Conservation (phyloP, 2,329 filamentous ascomycete species). For the Xylaria multiplex region DNA sequence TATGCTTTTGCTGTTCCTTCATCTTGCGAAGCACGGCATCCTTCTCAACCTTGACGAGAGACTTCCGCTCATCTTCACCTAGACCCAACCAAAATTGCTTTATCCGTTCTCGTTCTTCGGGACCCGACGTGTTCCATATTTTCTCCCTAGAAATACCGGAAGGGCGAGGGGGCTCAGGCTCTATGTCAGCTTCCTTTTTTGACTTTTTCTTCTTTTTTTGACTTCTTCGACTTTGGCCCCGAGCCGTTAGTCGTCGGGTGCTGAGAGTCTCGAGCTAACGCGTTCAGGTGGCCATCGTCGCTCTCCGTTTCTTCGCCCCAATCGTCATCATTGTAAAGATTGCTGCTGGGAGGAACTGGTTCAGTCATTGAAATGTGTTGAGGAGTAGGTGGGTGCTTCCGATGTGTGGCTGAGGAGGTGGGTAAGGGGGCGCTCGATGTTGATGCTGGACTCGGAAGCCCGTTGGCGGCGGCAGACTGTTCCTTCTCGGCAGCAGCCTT, state of each 20-base stretch:
- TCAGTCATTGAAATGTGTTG: conserved; percentile 29
- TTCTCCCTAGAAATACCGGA: conserved; percentile 75
- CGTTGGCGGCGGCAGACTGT: conserved; percentile 54
- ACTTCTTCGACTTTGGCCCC: conserved; percentile 64
- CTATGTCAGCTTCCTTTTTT: conserved; percentile 51
- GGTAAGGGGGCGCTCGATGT: conserved; percentile 44
- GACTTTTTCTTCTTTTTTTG: conserved; percentile 75
- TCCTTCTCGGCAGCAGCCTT: conserved; percentile 67
- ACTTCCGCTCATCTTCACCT: conserved; percentile 93
- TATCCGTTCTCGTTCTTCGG: conserved; percentile 95
- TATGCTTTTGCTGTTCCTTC: conserved; percentile 99
- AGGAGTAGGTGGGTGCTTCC: conserved; percentile 34
- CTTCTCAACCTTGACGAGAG: conserved; percentile 97
- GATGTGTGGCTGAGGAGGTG: conserved; percentile 33
- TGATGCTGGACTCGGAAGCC: conserved; percentile 53
- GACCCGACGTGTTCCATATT: conserved; percentile 96
- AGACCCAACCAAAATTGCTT: conserved; percentile 98
- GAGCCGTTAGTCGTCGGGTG: conserved; percentile 52
- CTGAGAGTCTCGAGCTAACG: conserved; percentile 55
- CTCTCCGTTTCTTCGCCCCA: conserved; percentile 66
- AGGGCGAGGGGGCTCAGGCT: conserved; percentile 41
- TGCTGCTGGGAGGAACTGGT: conserved; percentile 36
- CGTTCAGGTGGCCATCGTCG: conserved; percentile 62
- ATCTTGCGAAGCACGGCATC: conserved; percentile 98
- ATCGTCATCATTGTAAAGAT: conserved; percentile 57